Evolutionary conservation across 2,329 filamentous ascomycete genomes (phyloP).

Genomic region (Verticillium longisporum): DNA sequence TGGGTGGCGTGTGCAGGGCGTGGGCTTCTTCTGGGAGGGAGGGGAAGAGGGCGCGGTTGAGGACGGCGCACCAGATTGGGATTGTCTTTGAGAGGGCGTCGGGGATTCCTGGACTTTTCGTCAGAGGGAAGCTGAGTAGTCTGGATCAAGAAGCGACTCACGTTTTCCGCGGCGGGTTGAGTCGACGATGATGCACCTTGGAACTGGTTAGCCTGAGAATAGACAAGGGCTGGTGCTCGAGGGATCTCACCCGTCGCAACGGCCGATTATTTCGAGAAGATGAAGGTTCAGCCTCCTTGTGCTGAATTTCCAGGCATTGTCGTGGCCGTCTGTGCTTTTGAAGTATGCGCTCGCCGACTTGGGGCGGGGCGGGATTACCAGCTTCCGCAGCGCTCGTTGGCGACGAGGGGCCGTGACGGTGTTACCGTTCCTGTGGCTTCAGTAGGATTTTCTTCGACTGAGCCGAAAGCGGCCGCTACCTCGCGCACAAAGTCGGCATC

Average conservation of each 20-base stretch:
- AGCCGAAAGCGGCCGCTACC: slow-evolving; percentile 44
- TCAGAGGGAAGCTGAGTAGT: slow-evolving; percentile 1
- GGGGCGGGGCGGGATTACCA: slow-evolving; percentile 73
- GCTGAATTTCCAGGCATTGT: slow-evolving; percentile 86
- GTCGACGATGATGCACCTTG: slow-evolving; percentile 76
- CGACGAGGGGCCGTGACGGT: slow-evolving; percentile 60
- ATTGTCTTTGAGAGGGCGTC: slow-evolving; percentile 92
- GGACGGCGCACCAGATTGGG: slow-evolving; percentile 84
- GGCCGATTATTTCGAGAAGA: slow-evolving; percentile 60
- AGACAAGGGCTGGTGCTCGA: background rate
- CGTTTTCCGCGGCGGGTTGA: slow-evolving; percentile 87
- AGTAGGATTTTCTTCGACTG: background rate
- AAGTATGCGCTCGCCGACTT: slow-evolving; percentile 83
- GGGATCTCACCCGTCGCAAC: slow-evolving; percentile 56
- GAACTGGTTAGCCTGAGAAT: background rate
- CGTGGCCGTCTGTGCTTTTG: slow-evolving; percentile 95
- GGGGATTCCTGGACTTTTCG: slow-evolving; percentile 60
- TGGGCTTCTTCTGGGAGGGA: slow-evolving; percentile 30
- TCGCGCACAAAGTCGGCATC: slow-evolving; percentile 69
- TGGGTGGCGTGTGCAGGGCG: slow-evolving; percentile 62
- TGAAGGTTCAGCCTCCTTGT: slow-evolving; percentile 78
- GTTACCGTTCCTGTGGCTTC: background rate
- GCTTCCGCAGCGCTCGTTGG: slow-evolving; percentile 91
- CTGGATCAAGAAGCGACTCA: slow-evolving; percentile 24
- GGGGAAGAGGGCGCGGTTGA: slow-evolving; percentile 76